Base-by-base conservation (phyloP, 805 yeast genomes). In the Candida ulmi region DNA sequence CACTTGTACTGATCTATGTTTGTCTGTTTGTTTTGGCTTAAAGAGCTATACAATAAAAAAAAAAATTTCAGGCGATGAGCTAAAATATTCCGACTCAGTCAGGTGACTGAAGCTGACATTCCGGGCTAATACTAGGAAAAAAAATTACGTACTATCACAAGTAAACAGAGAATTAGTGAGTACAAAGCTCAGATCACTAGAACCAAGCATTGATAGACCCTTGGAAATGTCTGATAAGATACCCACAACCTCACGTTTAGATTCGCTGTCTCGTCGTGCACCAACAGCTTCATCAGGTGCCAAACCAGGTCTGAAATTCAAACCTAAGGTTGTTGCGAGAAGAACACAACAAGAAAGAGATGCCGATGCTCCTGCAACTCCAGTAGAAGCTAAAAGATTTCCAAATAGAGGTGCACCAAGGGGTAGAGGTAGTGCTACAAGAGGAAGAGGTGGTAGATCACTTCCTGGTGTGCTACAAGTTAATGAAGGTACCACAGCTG, bases 311-410 rank as follows among this genome's bases (percentile, higher is more conserved):
- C 63, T 83, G 44, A 82, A 83, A 60, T 90, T 90, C 63, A 79
- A 80, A 60, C 97, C 97, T 2, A 90, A 90, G 60, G 81, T 72
- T 2, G 95, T 90, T 32, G 88, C 88, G 0, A 70, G 97, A 61
- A 78, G 87, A 57, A 66, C 88, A 11, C 82, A 86, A 50, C 90
- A 85, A 50, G 96, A 88, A 50, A 69, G 96, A 58, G 95, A 79
- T 17, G 79, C 84, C 21, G 74, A 76, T 39, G 90, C 88, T 0
- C 88, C 88, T 5, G 36, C 35, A 6, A 37, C 33, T 32, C 44
- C 33, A 5, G 43, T 49, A 16, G 48, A 45, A 1, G 41, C 37
- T 5, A 39, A 35, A 24, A 33, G 25, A 12, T 38, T 34, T 4
- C 31, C 37, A 11, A 36, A 36, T 12, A n/a, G n/a, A n/a, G n/a